phyloP scores from a whole-genome alignment of 148 eudicot genomes.

The Rhododendron kiyosumense region DNA sequence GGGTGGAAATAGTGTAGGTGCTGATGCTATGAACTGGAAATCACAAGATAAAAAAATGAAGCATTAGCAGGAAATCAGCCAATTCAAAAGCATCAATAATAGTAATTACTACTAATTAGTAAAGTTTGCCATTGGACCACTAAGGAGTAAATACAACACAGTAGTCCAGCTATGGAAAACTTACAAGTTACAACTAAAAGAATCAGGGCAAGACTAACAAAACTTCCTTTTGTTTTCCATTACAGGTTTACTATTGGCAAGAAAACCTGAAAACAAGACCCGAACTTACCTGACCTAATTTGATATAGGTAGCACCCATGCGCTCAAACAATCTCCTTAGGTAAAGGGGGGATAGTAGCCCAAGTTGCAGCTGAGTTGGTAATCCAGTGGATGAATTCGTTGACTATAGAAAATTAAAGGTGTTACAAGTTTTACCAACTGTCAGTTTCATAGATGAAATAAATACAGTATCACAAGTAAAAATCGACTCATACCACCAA shows the following conservation, averaged over 20 bases:
- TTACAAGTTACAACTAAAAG: background rate
- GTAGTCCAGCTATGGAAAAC: background rate
- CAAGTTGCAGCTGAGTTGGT: conserved; percentile 72
- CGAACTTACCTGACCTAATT: conserved; percentile 83
- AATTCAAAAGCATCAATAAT: background rate
- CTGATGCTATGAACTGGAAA: conserved; percentile 87
- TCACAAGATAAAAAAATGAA: conserved; percentile 10
- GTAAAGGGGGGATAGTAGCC: conserved; percentile 75
- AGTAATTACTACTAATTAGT: background rate
- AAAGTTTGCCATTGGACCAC: background rate
- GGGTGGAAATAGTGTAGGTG: conserved; percentile 89
- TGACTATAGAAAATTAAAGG: conserved; percentile 34
- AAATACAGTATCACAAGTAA: background rate
- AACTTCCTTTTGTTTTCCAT: background rate
- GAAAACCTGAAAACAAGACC: conserved; percentile 3
- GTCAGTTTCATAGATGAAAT: background rate
- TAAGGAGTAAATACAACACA: background rate
- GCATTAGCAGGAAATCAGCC: conserved; percentile 7
- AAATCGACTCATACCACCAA: background rate
- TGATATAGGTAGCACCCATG: conserved; percentile 95
- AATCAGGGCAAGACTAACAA: background rate
- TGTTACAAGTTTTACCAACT: conserved; percentile 5
- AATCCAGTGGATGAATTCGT: conserved; percentile 61
- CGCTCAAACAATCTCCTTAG: conserved; percentile 92
- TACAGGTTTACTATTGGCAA: background rate